A percentile compares a stretch with the other conserved stretches of the same genome.
phyloP scores from a whole-genome alignment of 23 red algal genomes.

The Gracilaria domingensis region DNA sequence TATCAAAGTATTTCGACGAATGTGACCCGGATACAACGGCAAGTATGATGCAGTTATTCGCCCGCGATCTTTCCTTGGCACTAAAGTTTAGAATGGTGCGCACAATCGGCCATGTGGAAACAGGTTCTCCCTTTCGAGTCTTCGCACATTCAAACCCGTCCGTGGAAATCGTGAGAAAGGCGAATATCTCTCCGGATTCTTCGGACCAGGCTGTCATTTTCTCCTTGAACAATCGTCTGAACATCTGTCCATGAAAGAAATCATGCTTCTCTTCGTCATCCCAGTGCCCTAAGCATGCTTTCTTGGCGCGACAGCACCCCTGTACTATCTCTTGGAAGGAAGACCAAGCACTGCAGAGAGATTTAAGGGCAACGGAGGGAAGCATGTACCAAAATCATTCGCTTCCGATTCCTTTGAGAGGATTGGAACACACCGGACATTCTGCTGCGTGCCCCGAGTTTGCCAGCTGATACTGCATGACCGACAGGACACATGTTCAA shows the following conservation, averaged over 20 bases:
- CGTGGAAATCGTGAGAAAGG: background rate
- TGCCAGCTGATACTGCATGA: background rate
- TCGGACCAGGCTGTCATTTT: background rate
- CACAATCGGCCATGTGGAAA: background rate
- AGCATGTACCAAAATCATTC: background rate
- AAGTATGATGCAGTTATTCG: background rate
- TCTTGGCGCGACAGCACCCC: background rate
- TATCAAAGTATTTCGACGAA: background rate
- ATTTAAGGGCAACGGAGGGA: background rate
- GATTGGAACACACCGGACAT: background rate
- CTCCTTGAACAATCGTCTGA: background rate
- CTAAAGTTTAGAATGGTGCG: background rate
- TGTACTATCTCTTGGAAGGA: background rate
- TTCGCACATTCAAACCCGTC: conserved; percentile 2
- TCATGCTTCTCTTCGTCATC: background rate
- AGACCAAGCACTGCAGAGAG: background rate
- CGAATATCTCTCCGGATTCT: background rate
- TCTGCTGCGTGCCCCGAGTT: background rate
- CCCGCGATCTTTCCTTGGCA: background rate
- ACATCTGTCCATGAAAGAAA: background rate
- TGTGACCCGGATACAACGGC: background rate
- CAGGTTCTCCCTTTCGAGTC: background rate
- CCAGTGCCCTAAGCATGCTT: background rate
- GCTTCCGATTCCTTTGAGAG: background rate
- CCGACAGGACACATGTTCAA: background rate